These are phyloP conservation scores for Penicillium robsamsonii DNA, from an alignment of 495 filamentous ascomycete genomes.

Conservation along the genomic window DNA sequence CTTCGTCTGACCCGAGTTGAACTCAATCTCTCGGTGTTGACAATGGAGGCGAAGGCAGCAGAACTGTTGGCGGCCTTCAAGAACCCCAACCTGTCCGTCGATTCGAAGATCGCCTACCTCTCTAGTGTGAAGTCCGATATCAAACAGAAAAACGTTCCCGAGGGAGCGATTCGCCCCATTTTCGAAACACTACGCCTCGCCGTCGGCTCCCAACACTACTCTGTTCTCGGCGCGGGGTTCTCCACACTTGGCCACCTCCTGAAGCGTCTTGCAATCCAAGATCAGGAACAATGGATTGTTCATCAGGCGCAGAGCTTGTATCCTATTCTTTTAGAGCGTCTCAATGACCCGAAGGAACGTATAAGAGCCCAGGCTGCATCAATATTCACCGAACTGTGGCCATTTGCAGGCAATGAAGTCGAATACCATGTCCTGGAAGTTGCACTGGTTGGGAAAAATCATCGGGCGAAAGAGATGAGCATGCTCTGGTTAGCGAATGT, in stretches of 20 bases:
- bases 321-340: conserved; percentile 74
- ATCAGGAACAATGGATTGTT: conserved; percentile 64
- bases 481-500: conserved; percentile 75
- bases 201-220: conserved; percentile 66
- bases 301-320: conserved; percentile 62
- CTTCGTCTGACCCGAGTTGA: conserved; percentile 15
- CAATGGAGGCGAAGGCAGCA: conserved; percentile 46
- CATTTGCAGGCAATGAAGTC: conserved; percentile 62
- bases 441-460: conserved; percentile 75
- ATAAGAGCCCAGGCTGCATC: conserved; percentile 67
- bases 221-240: conserved; percentile 71
- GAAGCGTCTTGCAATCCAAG: conserved; percentile 78
- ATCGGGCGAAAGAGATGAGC: conserved; percentile 75
- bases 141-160: conserved; percentile 83
- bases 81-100: conserved; percentile 62
- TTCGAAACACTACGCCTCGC: conserved; percentile 71
- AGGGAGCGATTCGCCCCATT: conserved; percentile 63
- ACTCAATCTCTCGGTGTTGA: conserved; percentile 14
- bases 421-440: conserved; percentile 76
- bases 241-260: conserved; percentile 81
- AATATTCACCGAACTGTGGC: conserved; percentile 69
- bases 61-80: conserved; percentile 66
- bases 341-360: conserved; percentile 87
- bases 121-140: conserved; percentile 77
- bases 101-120: conserved; percentile 67